phyloP scores from a whole-genome alignment of 352 stramenopile genomes.

The Phytophthora lateralis region DNA sequence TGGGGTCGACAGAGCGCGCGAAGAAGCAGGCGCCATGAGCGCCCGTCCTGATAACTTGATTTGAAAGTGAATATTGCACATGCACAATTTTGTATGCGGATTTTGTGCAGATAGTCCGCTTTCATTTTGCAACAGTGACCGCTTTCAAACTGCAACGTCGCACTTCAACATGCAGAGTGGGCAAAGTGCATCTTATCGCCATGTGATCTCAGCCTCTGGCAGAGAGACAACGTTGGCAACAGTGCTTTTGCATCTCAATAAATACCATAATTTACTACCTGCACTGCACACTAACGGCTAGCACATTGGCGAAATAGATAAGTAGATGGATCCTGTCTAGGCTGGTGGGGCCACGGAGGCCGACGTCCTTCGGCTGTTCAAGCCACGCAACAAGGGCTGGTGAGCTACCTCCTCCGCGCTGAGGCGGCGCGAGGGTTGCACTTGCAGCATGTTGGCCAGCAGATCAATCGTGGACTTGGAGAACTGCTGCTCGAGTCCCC shows the following conservation, averaged over 20 bases:
- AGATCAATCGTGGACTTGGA: constrained; percentile 43
- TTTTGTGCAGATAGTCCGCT: not conserved
- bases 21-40: constrained; percentile 20
- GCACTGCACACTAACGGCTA: constrained; percentile 19
- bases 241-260: constrained; percentile 18
- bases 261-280: constrained; percentile 39
- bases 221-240: not conserved
- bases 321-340: constrained; percentile 20
- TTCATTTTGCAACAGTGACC: not conserved
- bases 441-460: constrained; percentile 53
- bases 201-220: not conserved
- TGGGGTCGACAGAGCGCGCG: not conserved
- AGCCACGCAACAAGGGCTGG: constrained; percentile 16
- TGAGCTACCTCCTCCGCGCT: constrained; percentile 41
- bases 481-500: constrained; percentile 45
- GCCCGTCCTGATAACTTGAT: not conserved
- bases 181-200: not conserved
- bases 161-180: not conserved
- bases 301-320: no score
- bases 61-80: not conserved
- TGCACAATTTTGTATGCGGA: not conserved
- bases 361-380: not conserved
- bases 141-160: not conserved
- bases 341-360: constrained; percentile 6
- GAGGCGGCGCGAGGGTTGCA: constrained; percentile 43